Base-by-base conservation (phyloP, 2,329 filamentous ascomycete genomes). In the Aspergillus sp. region DNA sequence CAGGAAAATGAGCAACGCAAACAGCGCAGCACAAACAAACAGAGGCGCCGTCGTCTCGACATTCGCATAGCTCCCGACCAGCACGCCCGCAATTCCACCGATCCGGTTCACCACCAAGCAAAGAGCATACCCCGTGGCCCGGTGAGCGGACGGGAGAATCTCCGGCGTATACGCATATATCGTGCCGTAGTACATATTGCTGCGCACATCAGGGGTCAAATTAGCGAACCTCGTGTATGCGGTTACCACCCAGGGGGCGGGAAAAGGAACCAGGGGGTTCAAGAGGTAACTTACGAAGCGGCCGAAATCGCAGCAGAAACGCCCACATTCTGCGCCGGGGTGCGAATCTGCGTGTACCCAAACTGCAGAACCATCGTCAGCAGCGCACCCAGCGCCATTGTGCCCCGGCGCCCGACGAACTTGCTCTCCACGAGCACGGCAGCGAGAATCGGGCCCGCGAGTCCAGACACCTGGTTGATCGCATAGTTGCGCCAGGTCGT, bases 391-490 rank as follows among this genome's bases (percentile, higher is more conserved):
- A 83, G 74, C 17, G 82, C 82, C 80, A 86, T 84, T 2, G 84
- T 87, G 15, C 83, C 82, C 69, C 85, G 85, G 48, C 84, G 82
- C 19, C 84, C 84, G 28, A 86, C 69, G 64, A 82, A 92, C 71
- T 89, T 91, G 41, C 88, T 77, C 49, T 90, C 83, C 59, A 96
- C 91, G 1, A 90, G 87, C 69, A 86, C 91, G 60, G 88, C 89
- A 11, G 90, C 92, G 17, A 95, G 79, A 11, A 95, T 76, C 47
- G 88, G 90, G 30, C 92, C 92, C 0, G 91, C 91, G 1, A 95
- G 85, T 46, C 92, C 91, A 51, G 89, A 84, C 41, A 92, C 80
- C 45, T 89, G 91, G 13, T 90, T 91, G 74, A 96, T 93, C 72
- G 89, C 89, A 74, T 93, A 94, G 81, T 92, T 92, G 65, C 91